Base-by-base conservation (phyloP, 176 grass and related monocot species). In the Eleusine coracana region DNA sequence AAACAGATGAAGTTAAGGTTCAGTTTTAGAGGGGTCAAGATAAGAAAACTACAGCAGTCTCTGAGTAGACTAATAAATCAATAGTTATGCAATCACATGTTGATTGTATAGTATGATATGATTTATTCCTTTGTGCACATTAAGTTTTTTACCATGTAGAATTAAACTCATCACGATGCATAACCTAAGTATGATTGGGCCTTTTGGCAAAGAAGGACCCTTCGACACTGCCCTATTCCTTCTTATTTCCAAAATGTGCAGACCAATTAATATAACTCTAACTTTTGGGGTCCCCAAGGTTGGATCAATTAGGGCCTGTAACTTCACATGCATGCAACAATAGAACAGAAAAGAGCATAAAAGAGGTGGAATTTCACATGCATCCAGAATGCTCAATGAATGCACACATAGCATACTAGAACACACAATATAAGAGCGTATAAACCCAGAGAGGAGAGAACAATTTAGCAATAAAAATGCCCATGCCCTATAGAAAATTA, bases 281-380 rank as follows among this genome's bases (percentile, higher is more conserved):
- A 66, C 58, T 44, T 66, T 66, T 50, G 10, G 21, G 9, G 56
- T 16, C 20, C 70, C 64, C 52, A 77, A 58, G 27, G 5, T 49
- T 76, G 49, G 40, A 34, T 80, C 34, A 86, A 28, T 7, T 79
- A 29, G 10, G 39, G 1, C 48, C 86, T 40, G 28, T 44, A 65
- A 87, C 25, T 75, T 48, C 58, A 42, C 31, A 42, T 10, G 34
- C 29, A 59, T 36, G 28, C 48, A 59, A 18, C 67, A 76, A 72
- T 34, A 71, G 49, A 46, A 75, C 9, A 66, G 14, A 45, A 29
- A 54, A 71, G 8, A 66, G 13, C 28, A n/a, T 56, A 17, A 52
- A 63, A 84, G 51, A 16, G 5, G 58, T 75, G 74, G 17, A 54
- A 25, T 5, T 2, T 37, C 18, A 14, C 18, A 38, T 16, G 4